Conservation (phyloP, 2,329 filamentous ascomycete genomes). For the Sarocladium kiliense region DNA sequence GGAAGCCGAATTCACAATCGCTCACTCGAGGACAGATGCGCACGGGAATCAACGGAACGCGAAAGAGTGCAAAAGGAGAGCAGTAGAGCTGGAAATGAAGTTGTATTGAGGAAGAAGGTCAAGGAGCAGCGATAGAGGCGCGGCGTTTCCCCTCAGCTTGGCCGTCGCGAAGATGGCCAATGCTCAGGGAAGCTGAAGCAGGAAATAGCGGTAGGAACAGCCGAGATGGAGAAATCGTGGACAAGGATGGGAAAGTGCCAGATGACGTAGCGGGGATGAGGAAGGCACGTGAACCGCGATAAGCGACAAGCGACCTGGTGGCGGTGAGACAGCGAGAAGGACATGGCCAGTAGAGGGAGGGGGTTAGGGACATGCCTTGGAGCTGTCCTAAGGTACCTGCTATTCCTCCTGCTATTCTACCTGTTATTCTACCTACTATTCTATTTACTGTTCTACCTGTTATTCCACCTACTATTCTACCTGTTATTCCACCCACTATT, state of each 20-base stretch:
- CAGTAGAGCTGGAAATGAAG: background rate
- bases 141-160: background rate
- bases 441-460: too few relatives aligned
- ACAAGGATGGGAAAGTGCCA: background rate
- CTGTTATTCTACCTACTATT: too few relatives aligned
- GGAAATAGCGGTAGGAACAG: background rate
- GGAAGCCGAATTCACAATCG: background rate
- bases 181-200: background rate
- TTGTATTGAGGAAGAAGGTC: background rate
- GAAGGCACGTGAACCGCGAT: background rate
- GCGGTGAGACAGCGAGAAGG: background rate
- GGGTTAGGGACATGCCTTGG: too few relatives aligned
- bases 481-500: too few relatives aligned
- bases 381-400: too few relatives aligned
- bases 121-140: too few relatives aligned
- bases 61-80: background rate
- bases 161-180: background rate
- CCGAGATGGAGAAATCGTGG: background rate
- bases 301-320: background rate
- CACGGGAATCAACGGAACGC: background rate
- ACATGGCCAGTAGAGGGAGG: background rate
- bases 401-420: too few relatives aligned
- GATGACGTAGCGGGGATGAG: background rate
- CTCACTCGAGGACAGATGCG: background rate
- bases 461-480: too few relatives aligned